Evolutionary conservation across 441 rosid species (phyloP).

Genomic region (Euphorbia schlechtendalii): DNA sequence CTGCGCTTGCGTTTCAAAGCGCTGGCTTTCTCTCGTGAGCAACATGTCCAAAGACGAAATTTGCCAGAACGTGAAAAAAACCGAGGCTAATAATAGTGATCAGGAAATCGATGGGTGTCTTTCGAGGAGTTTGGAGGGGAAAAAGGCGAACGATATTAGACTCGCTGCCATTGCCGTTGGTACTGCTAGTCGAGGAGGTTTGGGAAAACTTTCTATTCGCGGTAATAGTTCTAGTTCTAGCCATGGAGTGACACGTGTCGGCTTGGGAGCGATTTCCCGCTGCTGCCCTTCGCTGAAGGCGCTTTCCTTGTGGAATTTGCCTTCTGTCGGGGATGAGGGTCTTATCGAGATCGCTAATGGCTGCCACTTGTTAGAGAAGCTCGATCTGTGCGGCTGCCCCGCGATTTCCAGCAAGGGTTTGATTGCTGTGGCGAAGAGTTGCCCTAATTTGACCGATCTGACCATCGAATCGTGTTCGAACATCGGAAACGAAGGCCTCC

Average conservation of each 20-base stretch:
- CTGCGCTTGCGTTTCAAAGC: slow-evolving; percentile 77
- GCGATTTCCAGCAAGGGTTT: slow-evolving; percentile 60
- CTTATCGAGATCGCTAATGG: slow-evolving; percentile 60
- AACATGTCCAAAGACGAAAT: slow-evolving; percentile 57
- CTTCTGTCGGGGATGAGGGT: slow-evolving; percentile 55
- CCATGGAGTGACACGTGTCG: slow-evolving; percentile 52
- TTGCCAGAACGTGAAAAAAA: slow-evolving; percentile 16
- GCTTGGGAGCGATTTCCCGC: slow-evolving; percentile 60
- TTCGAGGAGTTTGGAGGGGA: slow-evolving; percentile 77
- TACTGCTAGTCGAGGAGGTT: slow-evolving; percentile 69
- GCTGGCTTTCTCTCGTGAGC: slow-evolving; percentile 72
- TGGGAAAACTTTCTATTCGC: slow-evolving; percentile 60
- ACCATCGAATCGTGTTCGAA: slow-evolving; percentile 64
- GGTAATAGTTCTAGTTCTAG: slow-evolving; percentile 45
- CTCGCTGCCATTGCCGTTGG: slow-evolving; percentile 88
- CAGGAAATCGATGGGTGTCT: slow-evolving; percentile 57
- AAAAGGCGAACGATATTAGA: slow-evolving; percentile 83
- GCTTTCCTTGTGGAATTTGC: slow-evolving; percentile 69
- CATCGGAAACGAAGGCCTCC: slow-evolving; percentile 74
- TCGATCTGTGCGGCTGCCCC: slow-evolving; percentile 64
- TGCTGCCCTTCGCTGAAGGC: slow-evolving; percentile 65
- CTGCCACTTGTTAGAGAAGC: slow-evolving; percentile 66
- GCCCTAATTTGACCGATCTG: slow-evolving; percentile 61
- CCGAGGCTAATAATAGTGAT: slow-evolving; percentile 26
- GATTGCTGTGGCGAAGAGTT: slow-evolving; percentile 59